Evolutionary conservation across 495 filamentous ascomycete species (phyloP), one percentile per base, ranked within the genome.

Genomic region (Tuber umbilicatum): DNA sequence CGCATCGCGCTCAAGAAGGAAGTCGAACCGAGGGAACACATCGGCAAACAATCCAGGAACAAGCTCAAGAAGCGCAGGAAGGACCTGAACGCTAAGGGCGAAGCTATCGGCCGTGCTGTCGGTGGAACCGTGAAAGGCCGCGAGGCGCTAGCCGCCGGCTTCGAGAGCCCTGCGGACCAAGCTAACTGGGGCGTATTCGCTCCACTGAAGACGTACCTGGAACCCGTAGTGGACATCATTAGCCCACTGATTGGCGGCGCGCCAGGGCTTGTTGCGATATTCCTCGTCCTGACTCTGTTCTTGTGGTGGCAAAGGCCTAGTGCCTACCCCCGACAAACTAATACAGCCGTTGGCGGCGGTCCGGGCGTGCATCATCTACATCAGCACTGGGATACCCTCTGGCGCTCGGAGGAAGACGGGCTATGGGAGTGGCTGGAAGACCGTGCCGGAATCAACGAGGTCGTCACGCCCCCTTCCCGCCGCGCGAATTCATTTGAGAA

Each of bases 371-470:
- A 88, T 93, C 10, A 89, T 94, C 75, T 88, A 93, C 9, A 82
- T 92, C 27, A 90, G 89, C 38, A 94, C 9, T 99, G 97, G 82
- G 94, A 98, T 76, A 91, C 97, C 84, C 90, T 97, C 79, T 99
- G 95, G 95, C 87, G 89, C 27, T 85, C 88, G 27, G 95, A 98
- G 80, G 95, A 99, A 82, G 92, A 89, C 78, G 93, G 94, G 73
- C 85, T 99, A 14, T 99, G 96, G 96, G 90, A 91, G 70, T 99
- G 95, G 95, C 85, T 99, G 17, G 95, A 99, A 79, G 92, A 97
- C 73, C 86, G 95, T 19, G 89, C 92, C 1, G 92, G 91, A 6
- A 83, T 92, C 74, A 84, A 86, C 16, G 84, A 86, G 47, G 82
- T 74, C n/a, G 76, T 82, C 21, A 83, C 81, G 39, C n/a, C 55